Base-by-base conservation (phyloP, 2,329 filamentous ascomycete genomes). In the Clarireedia paspali region DNA sequence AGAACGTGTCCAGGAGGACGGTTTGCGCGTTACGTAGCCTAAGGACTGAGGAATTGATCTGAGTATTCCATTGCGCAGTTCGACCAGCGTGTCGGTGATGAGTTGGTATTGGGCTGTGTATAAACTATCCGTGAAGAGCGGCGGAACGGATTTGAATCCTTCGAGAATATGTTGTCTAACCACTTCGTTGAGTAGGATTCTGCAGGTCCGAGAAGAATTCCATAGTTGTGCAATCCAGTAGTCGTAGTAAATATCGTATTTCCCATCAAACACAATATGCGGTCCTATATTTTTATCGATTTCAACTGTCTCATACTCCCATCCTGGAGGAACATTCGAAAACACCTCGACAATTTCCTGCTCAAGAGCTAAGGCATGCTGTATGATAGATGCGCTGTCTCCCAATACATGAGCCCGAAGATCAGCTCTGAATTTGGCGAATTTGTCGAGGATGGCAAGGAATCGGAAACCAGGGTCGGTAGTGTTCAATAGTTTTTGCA, bases 391-490 rank as follows among this genome's bases (percentile, higher is more conserved):
- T 50, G 49, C 45, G 1, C 38, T 47, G 30, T 50, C 39, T 2
- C 23, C 50, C 6, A 59, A 9, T 23, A n/a, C 24, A 4, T 57
- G 56, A 27, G 50, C 27, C 6, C 50, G 50, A 15, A 64, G 42
- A 17, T 47, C 52, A 15, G 50, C 46, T n/a, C 62, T 50, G 20
- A 63, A 55, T 24, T 54, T 48, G n/a, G 58, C 52, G 38, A 60
- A 59, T 20, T 62, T 53, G 10, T 62, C 59, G 26, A 77, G 70
- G 2, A 75, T 70, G 36, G 70, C 71, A n/a, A 73, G 71, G n/a
- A 79, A 63, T 24, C 70, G 68, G 64, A 72, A 74, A 3, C 70
- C 70, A 2, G 73, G 71, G 23, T 73, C 70, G 17, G 14, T n/a
- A 24, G 24, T n/a, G 64, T 66, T 3, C 67, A 73, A 67, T 71